Evolutionary conservation across 225 moss, liverwort and hornwort species (phyloP), one percentile per base, ranked within the genome.

Genomic region (Bryoerythrophyllum caledonicum): DNA sequence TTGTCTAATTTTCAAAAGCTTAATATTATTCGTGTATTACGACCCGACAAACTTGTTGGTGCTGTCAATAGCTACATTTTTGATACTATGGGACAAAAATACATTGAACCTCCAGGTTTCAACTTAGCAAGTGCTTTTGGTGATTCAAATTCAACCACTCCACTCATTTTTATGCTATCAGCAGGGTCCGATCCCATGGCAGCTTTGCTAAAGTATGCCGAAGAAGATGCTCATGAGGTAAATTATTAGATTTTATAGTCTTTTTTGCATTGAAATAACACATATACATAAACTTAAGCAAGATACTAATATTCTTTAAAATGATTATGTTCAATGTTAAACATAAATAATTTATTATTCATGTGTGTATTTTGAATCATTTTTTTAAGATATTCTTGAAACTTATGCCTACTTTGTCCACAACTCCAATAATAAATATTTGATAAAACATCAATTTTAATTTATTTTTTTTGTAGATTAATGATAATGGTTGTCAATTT

Each of bases 181-280:
- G 73, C 88, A 4, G 92, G 92, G 2, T 88, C 90, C 1, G 92
- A 95, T 74, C 92, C 91, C 4, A 95, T 91, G 91, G 87, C 91
- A 0, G 81, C 88, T 58, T 23, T 95, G 20, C 34, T 92, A 1
- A 91, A 88, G 13, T 91, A 88, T 62, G 87, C 96, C 0, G 91
- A 95, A 76, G 88, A 82, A 38, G 80, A 70, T 62, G 38, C 46
- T 8, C 81, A 85, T 17, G 85, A 85, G 75, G 84, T 81, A 41
- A 5, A 24, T 2, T 25, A n/a, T 11, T 5, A 25, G 2, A 7
- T 19, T 16, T 13, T 14, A 44, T 44, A 19, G 19, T 6, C 1
- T 49, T 6, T 1, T 19, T 6, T 17, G 17, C 17, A 5, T 19
- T 1, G 6, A 5, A 6, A 6, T 6, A 17, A 5, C 6, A 17